phyloP scores from a whole-genome alignment of 192 early-diverging fungal species.

The Geranomyces variabilis region DNA sequence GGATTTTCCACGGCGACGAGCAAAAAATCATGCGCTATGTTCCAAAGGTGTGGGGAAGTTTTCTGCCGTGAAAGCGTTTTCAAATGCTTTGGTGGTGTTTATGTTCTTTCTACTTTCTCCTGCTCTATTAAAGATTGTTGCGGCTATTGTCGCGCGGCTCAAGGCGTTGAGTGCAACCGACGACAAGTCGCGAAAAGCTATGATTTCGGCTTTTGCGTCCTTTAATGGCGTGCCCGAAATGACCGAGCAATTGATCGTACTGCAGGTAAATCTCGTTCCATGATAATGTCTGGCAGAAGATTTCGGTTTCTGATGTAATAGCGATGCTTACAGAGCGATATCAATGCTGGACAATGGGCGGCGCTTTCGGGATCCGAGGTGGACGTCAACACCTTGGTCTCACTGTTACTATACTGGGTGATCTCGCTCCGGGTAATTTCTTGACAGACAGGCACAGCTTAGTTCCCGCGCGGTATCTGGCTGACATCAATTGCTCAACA shows the following conservation, averaged over 20 bases:
- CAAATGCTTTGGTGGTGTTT: neutral
- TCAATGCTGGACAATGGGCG: constrained; percentile 37
- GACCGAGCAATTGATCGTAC: constrained; percentile 9
- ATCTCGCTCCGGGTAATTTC: constrained; percentile 33
- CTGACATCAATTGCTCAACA: neutral
- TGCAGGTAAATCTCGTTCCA: constrained; percentile 17
- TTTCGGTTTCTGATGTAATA: neutral
- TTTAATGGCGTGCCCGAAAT: constrained; percentile 12
- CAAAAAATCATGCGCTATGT: constrained; percentile 31
- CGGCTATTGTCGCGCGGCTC: constrained; percentile 1
- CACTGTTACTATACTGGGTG: constrained; percentile 45
- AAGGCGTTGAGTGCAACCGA: neutral
- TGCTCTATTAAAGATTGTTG: constrained; percentile 14
- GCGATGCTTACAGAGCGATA: constrained; percentile 14
- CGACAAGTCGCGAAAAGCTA: neutral
- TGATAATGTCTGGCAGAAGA: neutral
- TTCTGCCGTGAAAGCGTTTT: neutral
- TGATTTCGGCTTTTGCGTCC: neutral
- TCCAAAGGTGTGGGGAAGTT: constrained; percentile 44
- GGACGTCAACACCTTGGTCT: constrained; percentile 24
- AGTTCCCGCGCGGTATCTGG: too few species aligned
- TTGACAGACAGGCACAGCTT: neutral
- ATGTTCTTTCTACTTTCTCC: too few species aligned
- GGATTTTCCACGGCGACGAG: constrained; percentile 35
- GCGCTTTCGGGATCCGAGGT: neutral